Percentiles rank a stretch among this genome's conserved stretches.
Evolutionary conservation across 1,284 basidiomycete genomes (phyloP).

Genomic region (Ganoderma sp.): DNA sequence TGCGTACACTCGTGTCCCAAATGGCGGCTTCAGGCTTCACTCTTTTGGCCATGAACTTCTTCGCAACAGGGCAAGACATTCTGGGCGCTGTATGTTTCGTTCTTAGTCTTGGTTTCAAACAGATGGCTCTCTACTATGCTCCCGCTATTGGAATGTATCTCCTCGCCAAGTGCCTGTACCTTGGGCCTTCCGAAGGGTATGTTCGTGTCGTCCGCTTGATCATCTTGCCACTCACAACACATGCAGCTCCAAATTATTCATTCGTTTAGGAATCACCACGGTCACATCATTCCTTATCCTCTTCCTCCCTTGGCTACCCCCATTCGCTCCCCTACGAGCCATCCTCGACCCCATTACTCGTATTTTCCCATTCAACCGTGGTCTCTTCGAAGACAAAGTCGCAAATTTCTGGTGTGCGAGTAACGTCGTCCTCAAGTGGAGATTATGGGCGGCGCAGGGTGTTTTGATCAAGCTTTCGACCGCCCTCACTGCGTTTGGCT

Average conservation of each 20-base stretch:
- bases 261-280: constrained; percentile 69
- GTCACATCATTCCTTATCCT: constrained; percentile 66
- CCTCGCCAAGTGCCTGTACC: constrained; percentile 79
- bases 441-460: constrained; percentile 53
- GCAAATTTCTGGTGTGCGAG: constrained; percentile 95
- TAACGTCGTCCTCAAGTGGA: constrained; percentile 90
- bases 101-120: constrained; percentile 88
- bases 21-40: constrained; percentile 61
- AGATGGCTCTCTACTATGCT: constrained; percentile 94
- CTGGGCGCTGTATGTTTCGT: constrained; percentile 85
- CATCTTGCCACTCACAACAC: neutral
- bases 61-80: constrained; percentile 72
- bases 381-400: constrained; percentile 96
- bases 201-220: constrained; percentile 34
- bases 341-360: constrained; percentile 75
- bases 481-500: constrained; percentile 64
- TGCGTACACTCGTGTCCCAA: constrained; percentile 2
- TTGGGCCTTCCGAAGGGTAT: constrained; percentile 73
- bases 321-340: constrained; percentile 53
- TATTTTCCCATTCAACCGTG: constrained; percentile 90
- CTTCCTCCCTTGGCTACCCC: constrained; percentile 79
- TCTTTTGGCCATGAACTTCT: constrained; percentile 71
- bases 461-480: constrained; percentile 64
- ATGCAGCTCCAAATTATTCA: constrained; percentile 61
- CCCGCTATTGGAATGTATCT: constrained; percentile 88